Evolutionary conservation across 345 rosid species (phyloP), one percentile per base, ranked within the genome.

Genomic region (Barbarea vulgaris): DNA sequence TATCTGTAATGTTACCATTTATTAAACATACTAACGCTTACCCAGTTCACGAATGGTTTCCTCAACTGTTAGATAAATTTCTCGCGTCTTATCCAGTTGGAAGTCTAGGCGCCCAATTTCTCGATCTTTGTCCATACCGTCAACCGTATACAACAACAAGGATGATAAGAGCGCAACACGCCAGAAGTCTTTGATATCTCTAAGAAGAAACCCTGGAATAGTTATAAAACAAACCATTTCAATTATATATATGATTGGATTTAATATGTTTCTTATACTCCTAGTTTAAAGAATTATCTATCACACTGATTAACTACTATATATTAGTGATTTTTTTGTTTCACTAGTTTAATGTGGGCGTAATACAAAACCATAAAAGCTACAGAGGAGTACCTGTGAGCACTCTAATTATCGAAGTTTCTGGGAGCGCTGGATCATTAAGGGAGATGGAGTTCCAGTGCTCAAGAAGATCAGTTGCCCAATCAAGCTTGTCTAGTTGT

Each of bases 101-200:
- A 83, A 81, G 48, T 73, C 69, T 79, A 82, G 80, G 61, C 80
- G 75, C 64, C 77, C 78, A 61, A 54, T 57, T 53, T 81, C 87
- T 50, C 57, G 51, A 36, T 79, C 72, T 22, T 76, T 21, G 0
- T 67, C 37, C 46, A 28, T 14, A 13, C 67, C 18, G 11, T 70
- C 78, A 31, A 71, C 28, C 36, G 88, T 87, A 80, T 84, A 77
- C 44, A 85, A 46, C 82, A 94, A 63, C 52, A 88, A 79, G 50
- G 97, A 81, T 55, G 84, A 69, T 79, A 91, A 68, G 77, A 94
- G 83, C 11, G 96, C 82, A 74, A 87, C 93, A 62, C 87, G 89
- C 98, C 98, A 94, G 64, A 82, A 85, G 19, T 83, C 92, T 86
- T 94, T 90, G 41, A 94, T 82, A 74, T 91, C 97, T 67, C 88